Conservation (phyloP, 495 filamentous ascomycete species). For the Penicillium coffeae region DNA sequence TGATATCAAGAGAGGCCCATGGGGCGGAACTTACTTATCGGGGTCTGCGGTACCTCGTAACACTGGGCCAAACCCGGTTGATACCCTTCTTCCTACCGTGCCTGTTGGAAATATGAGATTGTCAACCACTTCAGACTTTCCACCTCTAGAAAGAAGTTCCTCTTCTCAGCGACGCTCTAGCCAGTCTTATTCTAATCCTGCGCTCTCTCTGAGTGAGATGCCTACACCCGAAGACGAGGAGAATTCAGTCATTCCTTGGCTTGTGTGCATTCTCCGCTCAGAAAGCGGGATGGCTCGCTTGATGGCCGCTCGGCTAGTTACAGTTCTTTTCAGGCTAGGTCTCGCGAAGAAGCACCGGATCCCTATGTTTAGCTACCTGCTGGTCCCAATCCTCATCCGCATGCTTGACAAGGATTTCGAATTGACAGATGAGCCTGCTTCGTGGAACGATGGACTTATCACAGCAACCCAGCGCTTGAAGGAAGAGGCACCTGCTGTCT, state of each 20-base stretch:
- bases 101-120: constrained; percentile 30
- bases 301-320: constrained; percentile 75
- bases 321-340: constrained; percentile 67
- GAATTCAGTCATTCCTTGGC: constrained; percentile 76
- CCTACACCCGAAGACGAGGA: constrained; percentile 61
- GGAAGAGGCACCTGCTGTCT: constrained; percentile 68
- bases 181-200: constrained; percentile 35
- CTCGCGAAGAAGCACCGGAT: constrained; percentile 62
- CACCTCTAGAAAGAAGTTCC: constrained; percentile 48
- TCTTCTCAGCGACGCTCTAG: constrained; percentile 41
- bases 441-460: constrained; percentile 38
- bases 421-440: constrained; percentile 35
- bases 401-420: constrained; percentile 61
- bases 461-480: constrained; percentile 43
- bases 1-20: constrained; percentile 45
- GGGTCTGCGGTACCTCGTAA: constrained; percentile 43
- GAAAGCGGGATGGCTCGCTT: constrained; percentile 61
- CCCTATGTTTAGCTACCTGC: constrained; percentile 57
- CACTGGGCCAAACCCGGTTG: constrained; percentile 48
- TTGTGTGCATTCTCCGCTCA: constrained; percentile 66
- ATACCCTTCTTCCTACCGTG: constrained; percentile 56
- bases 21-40: constrained; percentile 44
- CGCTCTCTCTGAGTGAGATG: constrained; percentile 33
- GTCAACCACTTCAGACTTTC: constrained; percentile 46
- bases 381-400: constrained; percentile 68